Evolutionary conservation across 192 early-diverging fungal species (phyloP), one percentile per base, ranked within the genome.

Genomic region (Oehlia diaphana): DNA sequence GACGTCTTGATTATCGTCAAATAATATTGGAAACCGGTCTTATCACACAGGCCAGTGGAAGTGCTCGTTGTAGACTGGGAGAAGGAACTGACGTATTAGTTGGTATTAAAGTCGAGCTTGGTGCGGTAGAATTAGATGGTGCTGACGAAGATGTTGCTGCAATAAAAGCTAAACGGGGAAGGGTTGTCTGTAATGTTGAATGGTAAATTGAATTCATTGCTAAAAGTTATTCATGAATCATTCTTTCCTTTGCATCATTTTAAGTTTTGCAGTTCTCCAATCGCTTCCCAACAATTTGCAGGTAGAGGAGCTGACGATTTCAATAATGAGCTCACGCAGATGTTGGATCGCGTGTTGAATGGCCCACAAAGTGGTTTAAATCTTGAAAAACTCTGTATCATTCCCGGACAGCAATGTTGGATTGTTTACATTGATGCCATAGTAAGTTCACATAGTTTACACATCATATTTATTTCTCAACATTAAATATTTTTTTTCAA

Each of bases 71-170:
- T 61, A 90, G 93, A 31, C 82, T 95, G 61, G 92, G 91, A 4
- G 90, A 91, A 44, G 96, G 94, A 13, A 96, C 96, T 1, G 95
- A 97, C 72, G 92, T 98, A 2, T 87, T 99, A 12, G 96, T 98
- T 31, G 97, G 98, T 21, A 90, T 99, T 79, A 99, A 98, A 82
- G 95, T 95, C 13, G 95, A 97, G 78, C 92, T 98, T 71, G 94
- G 93, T 19, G 86, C 88, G 61, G 90, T 88, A 74, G 85, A 89
- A 14, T 85, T 89, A 68, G 82, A 91, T 10, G 88, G 87, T 31
- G 90, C 84, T 63, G 87, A 91, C 67, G 75, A 79, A 62, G 92
- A 92, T 10, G 50, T 79, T 58, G 50, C 35, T 13, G 50, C 13
- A 16, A 35, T 50, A 44, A 71, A 79, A 39, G 47, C 77, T 26